A percentile compares a stretch with the other conserved stretches of the same genome.
These are phyloP conservation scores for Vaccinium darrowii DNA, from an alignment of 148 eudicot genomes.

Conservation along the genomic window DNA sequence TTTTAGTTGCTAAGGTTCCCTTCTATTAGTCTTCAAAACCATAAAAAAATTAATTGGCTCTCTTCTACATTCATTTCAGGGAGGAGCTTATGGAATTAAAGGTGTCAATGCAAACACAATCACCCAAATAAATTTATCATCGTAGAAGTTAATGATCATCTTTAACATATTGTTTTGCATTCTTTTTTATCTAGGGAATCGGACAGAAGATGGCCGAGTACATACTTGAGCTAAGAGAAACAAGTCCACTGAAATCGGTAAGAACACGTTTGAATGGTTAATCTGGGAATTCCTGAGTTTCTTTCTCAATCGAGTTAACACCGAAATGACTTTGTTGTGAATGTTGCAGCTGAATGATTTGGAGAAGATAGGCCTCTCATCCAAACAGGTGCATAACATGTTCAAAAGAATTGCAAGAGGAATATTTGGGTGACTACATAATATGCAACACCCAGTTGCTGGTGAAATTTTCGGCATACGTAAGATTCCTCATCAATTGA, in stretches of 20 bases:
- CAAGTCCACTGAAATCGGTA: conserved; percentile 79
- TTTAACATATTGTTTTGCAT: neutral
- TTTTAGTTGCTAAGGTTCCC: neutral
- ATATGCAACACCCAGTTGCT: conserved; percentile 25
- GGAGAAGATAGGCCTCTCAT: conserved; percentile 86
- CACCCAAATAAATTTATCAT: neutral
- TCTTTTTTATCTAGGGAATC: conserved; percentile 57
- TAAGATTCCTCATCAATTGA: neutral
- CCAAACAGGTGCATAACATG: conserved; percentile 74
- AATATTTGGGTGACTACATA: conserved; percentile 32
- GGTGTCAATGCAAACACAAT: conserved; percentile 34
- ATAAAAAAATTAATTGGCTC: neutral
- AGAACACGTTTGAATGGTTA: neutral
- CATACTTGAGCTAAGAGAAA: conserved; percentile 73
- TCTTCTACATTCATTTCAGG: conserved; percentile 32
- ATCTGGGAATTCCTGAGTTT: neutral
- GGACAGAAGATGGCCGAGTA: conserved; percentile 80
- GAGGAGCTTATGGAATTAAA: conserved; percentile 78
- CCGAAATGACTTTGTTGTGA: neutral
- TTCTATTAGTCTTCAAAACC: neutral
- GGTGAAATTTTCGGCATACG: neutral
- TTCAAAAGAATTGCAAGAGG: conserved; percentile 63
- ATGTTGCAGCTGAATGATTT: conserved; percentile 66
- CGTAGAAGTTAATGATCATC: neutral
- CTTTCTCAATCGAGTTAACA: neutral